These are phyloP conservation scores for Limnanthes douglasii DNA, from an alignment of 345 rosid genomes.

Conservation along the genomic window DNA sequence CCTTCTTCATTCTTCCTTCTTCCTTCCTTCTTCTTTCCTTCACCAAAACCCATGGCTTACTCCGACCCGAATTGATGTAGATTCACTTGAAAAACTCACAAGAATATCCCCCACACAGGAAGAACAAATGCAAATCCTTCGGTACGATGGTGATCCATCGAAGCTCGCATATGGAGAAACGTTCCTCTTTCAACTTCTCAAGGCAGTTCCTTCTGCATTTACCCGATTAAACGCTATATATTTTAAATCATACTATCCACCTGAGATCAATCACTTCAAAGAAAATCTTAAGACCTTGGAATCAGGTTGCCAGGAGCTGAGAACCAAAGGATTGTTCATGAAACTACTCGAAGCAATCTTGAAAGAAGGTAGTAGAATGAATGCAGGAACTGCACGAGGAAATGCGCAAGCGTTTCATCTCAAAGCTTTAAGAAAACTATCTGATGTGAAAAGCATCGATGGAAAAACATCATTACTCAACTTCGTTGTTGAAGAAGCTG, in stretches of 20 bases:
- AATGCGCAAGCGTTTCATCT: slow-evolving; percentile 73
- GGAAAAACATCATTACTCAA: slow-evolving; percentile 75
- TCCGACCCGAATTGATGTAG: too few species aligned
- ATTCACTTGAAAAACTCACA: slow-evolving; percentile 53
- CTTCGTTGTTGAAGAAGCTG: slow-evolving; percentile 73
- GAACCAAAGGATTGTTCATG: slow-evolving; percentile 50
- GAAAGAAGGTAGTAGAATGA: slow-evolving; percentile 80
- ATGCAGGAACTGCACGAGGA: slow-evolving; percentile 83
- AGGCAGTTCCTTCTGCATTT: slow-evolving; percentile 59
- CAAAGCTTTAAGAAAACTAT: slow-evolving; percentile 44
- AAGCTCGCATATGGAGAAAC: slow-evolving; percentile 63
- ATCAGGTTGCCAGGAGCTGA: slow-evolving; percentile 45
- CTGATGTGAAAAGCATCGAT: slow-evolving; percentile 58
- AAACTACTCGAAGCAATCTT: slow-evolving; percentile 78
- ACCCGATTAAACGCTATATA: slow-evolving; percentile 44
- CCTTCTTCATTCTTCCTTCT: too few species aligned
- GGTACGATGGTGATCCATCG: slow-evolving; percentile 29
- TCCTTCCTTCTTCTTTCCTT: too few species aligned
- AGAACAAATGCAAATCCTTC: slow-evolving; percentile 41
- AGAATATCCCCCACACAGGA: slow-evolving; percentile 57
- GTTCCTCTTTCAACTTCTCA: slow-evolving; percentile 46
- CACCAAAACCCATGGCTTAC: too few species aligned
- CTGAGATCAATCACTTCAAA: slow-evolving; percentile 43
- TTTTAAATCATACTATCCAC: slow-evolving; percentile 44
- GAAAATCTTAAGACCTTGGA: slow-evolving; percentile 41